These are phyloP conservation scores for Ostreobium quekettii DNA, from an alignment of 139 green algal species.

Conservation along the genomic window DNA sequence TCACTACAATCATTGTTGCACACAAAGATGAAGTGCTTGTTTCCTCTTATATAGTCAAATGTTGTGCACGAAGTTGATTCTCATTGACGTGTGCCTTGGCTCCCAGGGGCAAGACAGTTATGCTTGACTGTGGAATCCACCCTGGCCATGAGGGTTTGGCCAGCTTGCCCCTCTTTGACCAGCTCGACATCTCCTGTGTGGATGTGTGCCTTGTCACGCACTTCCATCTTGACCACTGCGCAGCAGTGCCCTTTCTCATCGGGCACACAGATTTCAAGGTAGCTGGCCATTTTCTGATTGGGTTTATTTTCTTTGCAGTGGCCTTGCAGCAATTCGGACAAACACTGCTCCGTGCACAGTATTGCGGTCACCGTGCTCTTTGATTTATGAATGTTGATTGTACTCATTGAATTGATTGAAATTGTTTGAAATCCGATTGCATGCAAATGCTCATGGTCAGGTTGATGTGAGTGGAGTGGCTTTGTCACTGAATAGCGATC, in stretches of 20 bases:
- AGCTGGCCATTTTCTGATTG: not conserved
- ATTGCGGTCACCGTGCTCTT: too few relatives aligned
- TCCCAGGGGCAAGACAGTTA: slow-evolving; percentile 67
- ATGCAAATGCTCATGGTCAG: too few relatives aligned
- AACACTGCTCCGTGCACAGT: too few relatives aligned
- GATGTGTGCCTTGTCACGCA: slow-evolving; percentile 94
- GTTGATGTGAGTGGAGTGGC: too few relatives aligned
- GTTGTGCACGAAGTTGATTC: too few relatives aligned
- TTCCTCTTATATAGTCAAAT: not conserved
- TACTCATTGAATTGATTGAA: too few relatives aligned
- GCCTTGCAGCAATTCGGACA: too few relatives aligned
- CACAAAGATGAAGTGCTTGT: not conserved
- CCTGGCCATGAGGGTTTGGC: slow-evolving; percentile 72
- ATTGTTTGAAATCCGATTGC: too few relatives aligned
- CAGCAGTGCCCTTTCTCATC: slow-evolving; percentile 86
- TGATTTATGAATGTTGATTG: too few relatives aligned
- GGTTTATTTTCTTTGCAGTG: not conserved
- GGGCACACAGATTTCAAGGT: slow-evolving; percentile 81
- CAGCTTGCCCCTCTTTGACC: slow-evolving; percentile 86
- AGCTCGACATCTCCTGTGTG: slow-evolving; percentile 68
- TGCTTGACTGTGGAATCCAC: slow-evolving; percentile 97
- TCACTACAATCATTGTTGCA: not conserved
- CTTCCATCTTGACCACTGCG: slow-evolving; percentile 97
- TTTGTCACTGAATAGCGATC: too few relatives aligned
- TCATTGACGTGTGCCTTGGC: not conserved